Evolutionary conservation across 2,329 filamentous ascomycete genomes (phyloP).

Genomic region (Colletotrichum nymphaeae): DNA sequence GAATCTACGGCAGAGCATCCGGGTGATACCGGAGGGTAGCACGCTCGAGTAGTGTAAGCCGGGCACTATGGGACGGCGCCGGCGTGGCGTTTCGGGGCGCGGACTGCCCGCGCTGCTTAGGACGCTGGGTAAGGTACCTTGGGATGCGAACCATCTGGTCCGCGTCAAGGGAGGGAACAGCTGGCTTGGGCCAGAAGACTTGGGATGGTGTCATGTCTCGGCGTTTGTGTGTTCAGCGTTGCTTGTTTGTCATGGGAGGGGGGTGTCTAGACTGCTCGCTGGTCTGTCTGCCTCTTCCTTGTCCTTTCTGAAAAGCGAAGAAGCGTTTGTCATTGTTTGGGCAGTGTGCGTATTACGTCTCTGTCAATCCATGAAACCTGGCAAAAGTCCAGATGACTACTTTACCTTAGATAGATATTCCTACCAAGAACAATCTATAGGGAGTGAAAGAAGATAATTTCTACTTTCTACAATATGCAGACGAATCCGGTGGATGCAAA

Average conservation of each 20-base stretch:
- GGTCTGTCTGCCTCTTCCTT: neutral
- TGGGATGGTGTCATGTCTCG: slow-evolving; percentile 13
- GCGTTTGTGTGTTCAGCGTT: slow-evolving; percentile 23
- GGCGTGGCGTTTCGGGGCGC: slow-evolving; percentile 1
- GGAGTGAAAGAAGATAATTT: neutral
- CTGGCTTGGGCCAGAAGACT: neutral
- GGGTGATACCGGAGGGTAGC: slow-evolving; percentile 43
- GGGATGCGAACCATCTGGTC: neutral
- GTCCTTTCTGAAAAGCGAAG: neutral
- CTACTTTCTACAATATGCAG: neutral
- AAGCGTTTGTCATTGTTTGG: slow-evolving; percentile 3
- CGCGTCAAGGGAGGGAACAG: neutral
- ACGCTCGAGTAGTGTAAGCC: slow-evolving; percentile 1
- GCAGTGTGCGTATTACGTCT: neutral
- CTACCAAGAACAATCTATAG: no score
- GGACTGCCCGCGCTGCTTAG: neutral
- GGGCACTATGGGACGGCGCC: slow-evolving; percentile 3
- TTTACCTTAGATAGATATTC: neutral
- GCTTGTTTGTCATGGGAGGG: neutral
- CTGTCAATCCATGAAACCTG: neutral
- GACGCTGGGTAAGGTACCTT: neutral
- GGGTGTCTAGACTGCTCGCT: neutral
- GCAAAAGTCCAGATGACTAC: neutral
- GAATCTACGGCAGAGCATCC: slow-evolving; percentile 50
- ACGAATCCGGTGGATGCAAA: slow-evolving; percentile 9